Evolutionary conservation across 129 eudicot genomes (phyloP).

Genomic region (Escallonia herrerae): DNA sequence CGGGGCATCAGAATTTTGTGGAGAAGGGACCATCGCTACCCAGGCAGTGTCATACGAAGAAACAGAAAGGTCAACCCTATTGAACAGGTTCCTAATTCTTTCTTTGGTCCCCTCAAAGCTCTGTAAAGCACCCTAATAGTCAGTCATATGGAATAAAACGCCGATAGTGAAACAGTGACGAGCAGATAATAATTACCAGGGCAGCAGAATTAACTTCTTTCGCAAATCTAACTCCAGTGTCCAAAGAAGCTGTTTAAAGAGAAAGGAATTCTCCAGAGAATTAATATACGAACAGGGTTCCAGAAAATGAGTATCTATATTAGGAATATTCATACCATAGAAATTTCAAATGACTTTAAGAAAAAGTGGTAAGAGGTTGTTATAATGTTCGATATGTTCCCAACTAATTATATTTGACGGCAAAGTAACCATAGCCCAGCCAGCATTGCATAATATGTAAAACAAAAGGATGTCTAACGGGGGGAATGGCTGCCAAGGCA

Average conservation of each 20-base stretch:
- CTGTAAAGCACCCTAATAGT: constrained; percentile 11
- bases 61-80: constrained; percentile 50
- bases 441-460: too few species aligned
- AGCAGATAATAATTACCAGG: not conserved
- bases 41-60: constrained; percentile 96
- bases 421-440: too few species aligned
- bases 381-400: too few species aligned
- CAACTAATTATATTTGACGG: too few species aligned
- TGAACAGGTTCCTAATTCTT: constrained; percentile 46
- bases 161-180: not conserved
- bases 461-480: too few species aligned
- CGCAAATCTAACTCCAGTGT: constrained; percentile 3
- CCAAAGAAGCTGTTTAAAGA: constrained; percentile 15
- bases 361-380: too few species aligned
- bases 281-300: too few species aligned
- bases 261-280: not conserved
- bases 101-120: constrained; percentile 52
- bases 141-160: not conserved
- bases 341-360: too few species aligned
- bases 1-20: constrained; percentile 40
- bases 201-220: constrained; percentile 6
- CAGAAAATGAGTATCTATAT: too few species aligned
- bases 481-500: too few species aligned
- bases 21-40: constrained; percentile 97
- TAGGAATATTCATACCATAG: too few species aligned